Percentiles rank a stretch among this genome's conserved stretches.
Conservation (phyloP, 352 stramenopile species). For the Globisporangium cederbergense region DNA sequence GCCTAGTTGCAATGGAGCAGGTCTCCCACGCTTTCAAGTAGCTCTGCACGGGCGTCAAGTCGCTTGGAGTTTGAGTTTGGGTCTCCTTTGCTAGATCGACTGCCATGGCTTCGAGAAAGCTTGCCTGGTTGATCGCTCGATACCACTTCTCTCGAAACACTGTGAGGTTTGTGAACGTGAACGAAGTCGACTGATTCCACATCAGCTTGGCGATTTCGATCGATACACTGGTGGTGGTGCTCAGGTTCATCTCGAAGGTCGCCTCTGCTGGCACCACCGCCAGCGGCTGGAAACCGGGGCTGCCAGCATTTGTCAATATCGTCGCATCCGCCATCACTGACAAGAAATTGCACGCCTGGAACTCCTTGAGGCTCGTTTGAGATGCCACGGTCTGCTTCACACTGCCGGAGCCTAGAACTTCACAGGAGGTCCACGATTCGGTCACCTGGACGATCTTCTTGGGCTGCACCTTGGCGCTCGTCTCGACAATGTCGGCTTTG, state of each 20-base stretch:
- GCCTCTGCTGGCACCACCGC: constrained; percentile 28
- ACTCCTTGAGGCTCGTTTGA: constrained; percentile 30
- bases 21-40: constrained; percentile 53
- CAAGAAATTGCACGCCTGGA: constrained; percentile 53
- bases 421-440: constrained; percentile 40
- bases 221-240: constrained; percentile 21
- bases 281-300: constrained; percentile 12
- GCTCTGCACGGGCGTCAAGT: constrained; percentile 25
- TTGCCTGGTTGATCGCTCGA: constrained; percentile 23
- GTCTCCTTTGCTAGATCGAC: background rate
- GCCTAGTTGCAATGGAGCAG: constrained; percentile 28
- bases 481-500: constrained; percentile 37
- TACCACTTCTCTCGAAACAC: constrained; percentile 52
- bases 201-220: constrained; percentile 32
- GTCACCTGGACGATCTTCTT: constrained; percentile 32
- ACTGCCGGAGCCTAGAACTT: constrained; percentile 12
- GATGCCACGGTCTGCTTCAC: constrained; percentile 30
- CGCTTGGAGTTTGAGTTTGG: background rate
- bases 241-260: constrained; percentile 59
- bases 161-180: constrained; percentile 34
- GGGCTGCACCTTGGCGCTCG: constrained; percentile 37
- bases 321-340: constrained; percentile 25
- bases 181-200: constrained; percentile 29
- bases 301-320: background rate
- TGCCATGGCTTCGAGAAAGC: background rate